Evolutionary conservation across 164 flowering plant genomes (phyloP).

Genomic region (Umbellularia californica): DNA sequence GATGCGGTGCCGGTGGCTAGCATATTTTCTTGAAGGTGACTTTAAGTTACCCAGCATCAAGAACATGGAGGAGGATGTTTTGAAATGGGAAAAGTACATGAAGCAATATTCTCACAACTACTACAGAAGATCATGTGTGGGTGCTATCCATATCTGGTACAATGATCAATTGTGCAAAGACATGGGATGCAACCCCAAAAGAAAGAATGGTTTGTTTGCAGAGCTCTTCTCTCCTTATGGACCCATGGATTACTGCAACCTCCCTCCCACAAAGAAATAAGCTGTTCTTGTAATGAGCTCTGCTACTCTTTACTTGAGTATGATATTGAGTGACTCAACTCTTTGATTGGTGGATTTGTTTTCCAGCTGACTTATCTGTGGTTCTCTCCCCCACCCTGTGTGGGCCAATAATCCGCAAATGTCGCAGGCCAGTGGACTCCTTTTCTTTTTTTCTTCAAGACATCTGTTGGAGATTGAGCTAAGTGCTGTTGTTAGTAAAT

Average conservation of each 20-base stretch:
- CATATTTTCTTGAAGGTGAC: conserved; percentile 24
- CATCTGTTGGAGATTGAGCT: no score
- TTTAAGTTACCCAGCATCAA: conserved; percentile 38
- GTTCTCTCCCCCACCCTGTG: no score
- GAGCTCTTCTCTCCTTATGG: conserved; percentile 61
- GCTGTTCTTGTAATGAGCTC: not conserved
- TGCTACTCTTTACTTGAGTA: not conserved
- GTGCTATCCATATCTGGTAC: conserved; percentile 56
- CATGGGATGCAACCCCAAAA: conserved; percentile 58
- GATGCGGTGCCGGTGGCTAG: conserved; percentile 54
- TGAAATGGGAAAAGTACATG: conserved; percentile 43
- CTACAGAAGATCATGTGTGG: conserved; percentile 45
- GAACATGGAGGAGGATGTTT: conserved; percentile 50
- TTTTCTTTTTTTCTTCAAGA: no score
- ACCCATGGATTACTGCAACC: conserved; percentile 42
- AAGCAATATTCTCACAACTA: conserved; percentile 29
- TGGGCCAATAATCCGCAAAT: no score
- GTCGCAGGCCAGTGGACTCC: no score
- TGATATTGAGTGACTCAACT: no score
- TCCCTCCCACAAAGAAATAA: conserved; percentile 1
- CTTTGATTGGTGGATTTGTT: no score
- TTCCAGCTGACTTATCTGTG: no score
- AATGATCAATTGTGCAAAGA: conserved; percentile 69
- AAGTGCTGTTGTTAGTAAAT: no score
- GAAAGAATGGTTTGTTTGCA: conserved; percentile 54